Base-by-base conservation (phyloP, 2,329 filamentous ascomycete genomes). In the Tolypocladium pustulatum region DNA sequence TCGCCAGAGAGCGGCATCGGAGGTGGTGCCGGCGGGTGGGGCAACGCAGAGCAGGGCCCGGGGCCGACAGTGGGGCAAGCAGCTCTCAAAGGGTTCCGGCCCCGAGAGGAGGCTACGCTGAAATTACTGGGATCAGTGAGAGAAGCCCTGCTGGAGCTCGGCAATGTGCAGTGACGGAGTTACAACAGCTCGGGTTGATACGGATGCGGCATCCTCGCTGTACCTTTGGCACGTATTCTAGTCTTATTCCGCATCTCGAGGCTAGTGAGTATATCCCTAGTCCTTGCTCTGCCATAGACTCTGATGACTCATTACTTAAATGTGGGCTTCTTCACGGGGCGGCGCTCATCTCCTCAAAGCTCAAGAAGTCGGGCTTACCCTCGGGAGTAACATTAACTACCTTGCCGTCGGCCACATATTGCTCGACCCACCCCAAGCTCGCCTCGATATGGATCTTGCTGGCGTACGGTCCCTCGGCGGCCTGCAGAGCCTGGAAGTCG, bases 401-500 rank as follows among this genome's bases (percentile, higher is more conserved):
- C 38, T 54, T 58, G 13, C 57, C 57, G 3, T 43, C 46, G 4
- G 30, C 37, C 17, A 58, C 57, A 58, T 58, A 58, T 20, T 37
- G 30, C 32, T 58, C 57, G 12, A 58, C 51, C 57, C 57, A 58
- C 3, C 57, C 57, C 20, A 58, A 22, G 38, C 57, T 58, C 27
- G 37, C 37, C 20, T 58, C 57, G 6, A 43, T 40, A 43, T 43
- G 46, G 22, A 54, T 58, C 22, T 43, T 43, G 55, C 55, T 56
- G 8, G 40, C 40, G 32, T 43, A 56, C 13, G 55, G 55, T 9
- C 40, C 55, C 40, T 58, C 57, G 12, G n/a, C 51, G n/a, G 57
- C 57, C 22, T 58, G 57, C 10, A 58, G 37, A 6, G 57, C 57
- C 22, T 58, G 57, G 30, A 58, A 58, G 37, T 58, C 57, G 41